phyloP scores from a whole-genome alignment of 169 alveolate genomes.

The Toxoplasma gondii region DNA sequence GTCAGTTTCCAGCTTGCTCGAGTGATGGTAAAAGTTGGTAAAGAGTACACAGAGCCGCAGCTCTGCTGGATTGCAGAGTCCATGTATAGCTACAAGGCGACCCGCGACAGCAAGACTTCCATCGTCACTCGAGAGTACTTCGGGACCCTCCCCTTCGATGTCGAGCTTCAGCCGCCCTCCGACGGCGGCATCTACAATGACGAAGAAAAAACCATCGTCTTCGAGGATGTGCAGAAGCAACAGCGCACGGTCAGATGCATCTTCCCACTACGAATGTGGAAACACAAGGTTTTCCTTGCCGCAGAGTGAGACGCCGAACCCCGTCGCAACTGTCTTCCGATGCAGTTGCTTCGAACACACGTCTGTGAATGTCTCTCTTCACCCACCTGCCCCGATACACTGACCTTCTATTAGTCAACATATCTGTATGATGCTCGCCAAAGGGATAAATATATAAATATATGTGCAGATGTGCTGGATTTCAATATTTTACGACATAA shows the following conservation, averaged over 20 bases:
- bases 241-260: not conserved
- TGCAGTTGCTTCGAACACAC: not conserved
- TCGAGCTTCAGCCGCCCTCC: conserved; percentile 14
- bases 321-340: not conserved
- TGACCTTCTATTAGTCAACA: too few relatives aligned
- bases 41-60: not conserved
- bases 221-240: not conserved
- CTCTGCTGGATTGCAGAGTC: conserved; percentile 16
- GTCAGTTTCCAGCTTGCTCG: conserved; percentile 8
- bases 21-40: not conserved
- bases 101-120: not conserved
- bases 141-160: conserved; percentile 16
- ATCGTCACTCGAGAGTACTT: not conserved
- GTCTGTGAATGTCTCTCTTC: not conserved
- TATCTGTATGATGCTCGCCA: too few relatives aligned
- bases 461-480: too few relatives aligned
- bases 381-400: too few relatives aligned
- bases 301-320: not conserved
- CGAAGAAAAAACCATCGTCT: conserved; percentile 15
- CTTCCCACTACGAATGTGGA: not conserved
- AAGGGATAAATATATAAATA: too few relatives aligned
- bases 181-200: conserved; percentile 3
- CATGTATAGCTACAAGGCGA: not conserved
- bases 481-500: too few relatives aligned
- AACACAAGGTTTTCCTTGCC: conserved; percentile 10